Percentiles rank a stretch among this genome's conserved stretches.
phyloP scores from a whole-genome alignment of 352 stramenopile genomes.

The Phytophthora agathidicida region DNA sequence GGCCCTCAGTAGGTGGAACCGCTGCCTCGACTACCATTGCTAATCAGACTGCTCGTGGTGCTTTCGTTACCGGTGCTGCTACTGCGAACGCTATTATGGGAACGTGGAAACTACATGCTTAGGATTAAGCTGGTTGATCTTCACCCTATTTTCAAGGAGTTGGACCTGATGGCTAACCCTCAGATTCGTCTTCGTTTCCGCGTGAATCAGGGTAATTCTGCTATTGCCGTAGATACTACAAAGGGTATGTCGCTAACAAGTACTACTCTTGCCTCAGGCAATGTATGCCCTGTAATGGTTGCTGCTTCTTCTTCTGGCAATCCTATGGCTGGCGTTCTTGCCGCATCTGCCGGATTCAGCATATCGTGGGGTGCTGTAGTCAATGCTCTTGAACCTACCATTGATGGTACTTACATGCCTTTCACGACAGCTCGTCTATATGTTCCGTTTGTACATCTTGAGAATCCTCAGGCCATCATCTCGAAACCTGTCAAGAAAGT shows the following conservation, averaged over 20 bases:
- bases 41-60: conserved; percentile 8
- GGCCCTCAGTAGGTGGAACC: neutral
- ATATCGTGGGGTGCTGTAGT: conserved; percentile 4
- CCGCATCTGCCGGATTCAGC: neutral
- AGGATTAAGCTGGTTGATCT: conserved; percentile 5
- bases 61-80: neutral
- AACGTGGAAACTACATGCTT: too few species aligned
- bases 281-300: neutral
- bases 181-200: conserved; percentile 9
- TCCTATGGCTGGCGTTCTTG: neutral
- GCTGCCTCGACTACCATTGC: conserved; percentile 8
- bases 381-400: neutral
- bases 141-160: conserved; percentile 7
- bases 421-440: neutral
- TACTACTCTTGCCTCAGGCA: neutral
- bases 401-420: conserved; percentile 3
- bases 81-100: neutral
- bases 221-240: neutral
- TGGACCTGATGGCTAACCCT: conserved; percentile 5
- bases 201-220: conserved; percentile 2
- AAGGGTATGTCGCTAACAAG: neutral
- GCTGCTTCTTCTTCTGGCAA: neutral
- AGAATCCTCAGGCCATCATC: conserved; percentile 4
- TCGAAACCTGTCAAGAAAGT: conserved; percentile 2
- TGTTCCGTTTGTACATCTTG: conserved; percentile 6